Evolutionary conservation across 495 filamentous ascomycete species (phyloP).

Genomic region (Saxophila tyrrhenica): DNA sequence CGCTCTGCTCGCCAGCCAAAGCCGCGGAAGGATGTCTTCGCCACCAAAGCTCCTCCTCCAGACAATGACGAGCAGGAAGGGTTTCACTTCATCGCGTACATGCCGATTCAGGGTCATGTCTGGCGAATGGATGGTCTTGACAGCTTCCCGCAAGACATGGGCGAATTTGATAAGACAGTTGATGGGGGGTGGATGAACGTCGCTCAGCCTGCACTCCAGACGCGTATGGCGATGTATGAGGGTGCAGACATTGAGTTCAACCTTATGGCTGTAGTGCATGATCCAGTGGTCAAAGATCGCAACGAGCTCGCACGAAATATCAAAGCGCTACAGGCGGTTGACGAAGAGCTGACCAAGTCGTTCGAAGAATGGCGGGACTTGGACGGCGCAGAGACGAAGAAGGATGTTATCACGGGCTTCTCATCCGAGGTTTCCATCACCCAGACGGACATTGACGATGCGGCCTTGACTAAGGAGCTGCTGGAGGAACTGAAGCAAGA

Average conservation of each 20-base stretch:
- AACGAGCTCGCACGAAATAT: slow-evolving; percentile 39
- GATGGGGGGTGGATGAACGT: slow-evolving; percentile 39
- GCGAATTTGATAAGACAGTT: slow-evolving; percentile 36
- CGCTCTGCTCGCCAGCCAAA: slow-evolving; percentile 16
- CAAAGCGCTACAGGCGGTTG: slow-evolving; percentile 29
- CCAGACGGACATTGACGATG: slow-evolving; percentile 7
- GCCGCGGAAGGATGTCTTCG: slow-evolving; percentile 3
- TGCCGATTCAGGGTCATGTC: slow-evolving; percentile 60
- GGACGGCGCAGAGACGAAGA: slow-evolving; percentile 7
- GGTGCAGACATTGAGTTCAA: slow-evolving; percentile 48
- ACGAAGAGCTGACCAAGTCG: slow-evolving; percentile 26
- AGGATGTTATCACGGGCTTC: slow-evolving; percentile 1
- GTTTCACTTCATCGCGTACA: slow-evolving; percentile 85
- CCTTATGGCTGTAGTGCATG: slow-evolving; percentile 42
- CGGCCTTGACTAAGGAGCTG: not conserved
- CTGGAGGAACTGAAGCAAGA: slow-evolving; percentile 8
- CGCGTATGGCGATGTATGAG: slow-evolving; percentile 42
- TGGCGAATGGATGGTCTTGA: slow-evolving; percentile 91
- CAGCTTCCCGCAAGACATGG: slow-evolving; percentile 57
- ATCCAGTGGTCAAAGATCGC: slow-evolving; percentile 37
- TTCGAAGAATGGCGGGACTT: slow-evolving; percentile 24
- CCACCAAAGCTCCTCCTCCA: slow-evolving; percentile 17
- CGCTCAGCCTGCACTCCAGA: slow-evolving; percentile 31
- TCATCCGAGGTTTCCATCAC: slow-evolving; percentile 8
- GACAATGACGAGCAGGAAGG: slow-evolving; percentile 40